A percentile compares a stretch with the other conserved stretches of the same genome.
These are phyloP conservation scores for Davidsoniella neocaledoniae DNA, from an alignment of 2,329 filamentous ascomycete species.

Conservation along the genomic window DNA sequence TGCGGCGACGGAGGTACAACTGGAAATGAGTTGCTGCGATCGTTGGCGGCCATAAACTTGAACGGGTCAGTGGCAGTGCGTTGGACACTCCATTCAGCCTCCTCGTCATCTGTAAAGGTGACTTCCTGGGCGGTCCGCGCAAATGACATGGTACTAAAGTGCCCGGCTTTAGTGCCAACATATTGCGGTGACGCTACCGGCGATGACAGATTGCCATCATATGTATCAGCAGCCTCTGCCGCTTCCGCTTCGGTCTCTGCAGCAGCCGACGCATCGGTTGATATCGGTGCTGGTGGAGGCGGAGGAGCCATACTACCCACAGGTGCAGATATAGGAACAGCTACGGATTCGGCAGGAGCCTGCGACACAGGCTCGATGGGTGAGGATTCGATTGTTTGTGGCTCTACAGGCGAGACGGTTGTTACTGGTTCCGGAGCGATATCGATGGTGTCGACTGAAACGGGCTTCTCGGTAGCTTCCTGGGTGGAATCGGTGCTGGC, in stretches of 20 bases:
- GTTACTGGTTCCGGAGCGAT: neutral
- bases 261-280: conserved; percentile 7
- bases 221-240: conserved; percentile 1
- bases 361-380: neutral
- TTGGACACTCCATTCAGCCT: conserved; percentile 38
- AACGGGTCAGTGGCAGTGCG: conserved; percentile 39
- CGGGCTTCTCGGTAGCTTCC: neutral
- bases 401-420: neutral
- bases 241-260: conserved; percentile 1
- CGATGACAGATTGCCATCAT: neutral
- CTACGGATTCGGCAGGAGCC: neutral
- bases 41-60: conserved; percentile 38
- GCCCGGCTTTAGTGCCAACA: conserved; percentile 28
- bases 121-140: conserved; percentile 45
- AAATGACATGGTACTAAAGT: conserved; percentile 46
- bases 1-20: conserved; percentile 25
- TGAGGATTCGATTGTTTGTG: neutral
- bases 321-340: neutral
- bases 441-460: neutral
- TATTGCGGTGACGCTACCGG: conserved; percentile 5
- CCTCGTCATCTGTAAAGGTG: conserved; percentile 41
- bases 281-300: neutral
- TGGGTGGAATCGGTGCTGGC: neutral
- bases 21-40: conserved; percentile 48
- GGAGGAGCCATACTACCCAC: neutral